These are phyloP conservation scores for Capsicum baccatum DNA, from an alignment of 257 asterid genomes.

Conservation along the genomic window DNA sequence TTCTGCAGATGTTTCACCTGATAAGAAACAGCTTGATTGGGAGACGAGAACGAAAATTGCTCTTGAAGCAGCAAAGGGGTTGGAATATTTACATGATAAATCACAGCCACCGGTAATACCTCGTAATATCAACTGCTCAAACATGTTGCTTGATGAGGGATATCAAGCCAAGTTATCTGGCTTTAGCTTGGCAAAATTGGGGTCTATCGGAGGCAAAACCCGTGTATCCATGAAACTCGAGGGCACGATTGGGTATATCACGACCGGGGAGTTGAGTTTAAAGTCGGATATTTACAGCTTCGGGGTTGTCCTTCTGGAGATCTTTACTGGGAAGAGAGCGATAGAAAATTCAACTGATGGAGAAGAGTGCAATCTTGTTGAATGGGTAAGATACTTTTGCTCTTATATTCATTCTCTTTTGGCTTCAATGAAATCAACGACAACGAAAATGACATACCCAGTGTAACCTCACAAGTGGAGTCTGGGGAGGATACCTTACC, in stretches of 20 bases:
- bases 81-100: slow-evolving; percentile 82
- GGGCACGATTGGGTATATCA: slow-evolving; percentile 91
- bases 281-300: slow-evolving; percentile 92
- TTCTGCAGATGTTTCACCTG: slow-evolving; percentile 61
- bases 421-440: not conserved
- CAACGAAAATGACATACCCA: too few relatives aligned
- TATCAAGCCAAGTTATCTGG: slow-evolving; percentile 85
- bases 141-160: slow-evolving; percentile 77
- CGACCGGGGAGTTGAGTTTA: slow-evolving; percentile 85
- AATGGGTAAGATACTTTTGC: slow-evolving; percentile 62
- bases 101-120: slow-evolving; percentile 89
- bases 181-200: slow-evolving; percentile 89
- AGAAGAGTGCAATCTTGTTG: slow-evolving; percentile 73
- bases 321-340: slow-evolving; percentile 85
- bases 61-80: slow-evolving; percentile 88
- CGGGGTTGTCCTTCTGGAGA: slow-evolving; percentile 89
- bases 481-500: too few relatives aligned
- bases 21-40: slow-evolving; percentile 73
- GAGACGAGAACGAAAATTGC: slow-evolving; percentile 86
- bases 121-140: slow-evolving; percentile 86
- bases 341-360: slow-evolving; percentile 64
- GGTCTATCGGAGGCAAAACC: slow-evolving; percentile 81
- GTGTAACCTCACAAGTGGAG: too few relatives aligned
- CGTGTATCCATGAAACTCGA: slow-evolving; percentile 81
- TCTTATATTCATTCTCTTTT: not conserved